Evolutionary conservation across 305 asterid species (phyloP).

Genomic region (Rubia balearica): DNA sequence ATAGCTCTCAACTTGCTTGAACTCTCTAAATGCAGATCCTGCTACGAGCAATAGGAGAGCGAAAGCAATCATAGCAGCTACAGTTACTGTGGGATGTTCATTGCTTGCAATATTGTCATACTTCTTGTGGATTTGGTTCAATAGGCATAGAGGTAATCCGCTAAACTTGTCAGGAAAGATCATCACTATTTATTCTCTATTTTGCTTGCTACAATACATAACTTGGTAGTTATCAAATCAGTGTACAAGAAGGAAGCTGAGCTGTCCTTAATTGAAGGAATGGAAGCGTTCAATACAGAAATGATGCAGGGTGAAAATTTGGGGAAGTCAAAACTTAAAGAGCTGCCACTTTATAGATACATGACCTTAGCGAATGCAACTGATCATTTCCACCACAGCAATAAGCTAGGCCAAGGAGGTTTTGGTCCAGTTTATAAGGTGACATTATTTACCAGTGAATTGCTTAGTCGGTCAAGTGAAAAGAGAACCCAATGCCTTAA

Average conservation of each 20-base stretch:
- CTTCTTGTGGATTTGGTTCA: not conserved
- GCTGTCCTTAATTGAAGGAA: not conserved
- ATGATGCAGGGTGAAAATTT: no score
- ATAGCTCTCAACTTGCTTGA: not conserved
- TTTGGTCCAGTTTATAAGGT: conserved; percentile 2
- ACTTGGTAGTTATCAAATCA: not conserved
- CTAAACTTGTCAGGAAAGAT: not conserved
- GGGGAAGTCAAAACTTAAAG: not conserved
- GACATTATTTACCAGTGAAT: not conserved
- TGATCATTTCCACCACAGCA: not conserved
- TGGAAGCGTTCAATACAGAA: not conserved
- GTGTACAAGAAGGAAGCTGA: not conserved
- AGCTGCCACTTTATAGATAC: not conserved
- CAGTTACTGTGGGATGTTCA: not conserved
- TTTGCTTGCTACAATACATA: not conserved
- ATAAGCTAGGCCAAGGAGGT: conserved; percentile 5
- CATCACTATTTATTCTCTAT: not conserved
- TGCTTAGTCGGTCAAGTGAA: not conserved
- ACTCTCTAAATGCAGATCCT: conserved; percentile 10
- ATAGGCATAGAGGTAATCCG: conserved; percentile 10
- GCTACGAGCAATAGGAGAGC: not conserved
- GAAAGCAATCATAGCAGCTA: conserved; percentile 16
- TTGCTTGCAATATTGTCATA: not conserved
- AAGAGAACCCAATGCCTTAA: not conserved
- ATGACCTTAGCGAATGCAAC: not conserved